These are phyloP conservation scores for Obelidium mucronatum DNA, from an alignment of 192 early-diverging fungal species.

Conservation along the genomic window DNA sequence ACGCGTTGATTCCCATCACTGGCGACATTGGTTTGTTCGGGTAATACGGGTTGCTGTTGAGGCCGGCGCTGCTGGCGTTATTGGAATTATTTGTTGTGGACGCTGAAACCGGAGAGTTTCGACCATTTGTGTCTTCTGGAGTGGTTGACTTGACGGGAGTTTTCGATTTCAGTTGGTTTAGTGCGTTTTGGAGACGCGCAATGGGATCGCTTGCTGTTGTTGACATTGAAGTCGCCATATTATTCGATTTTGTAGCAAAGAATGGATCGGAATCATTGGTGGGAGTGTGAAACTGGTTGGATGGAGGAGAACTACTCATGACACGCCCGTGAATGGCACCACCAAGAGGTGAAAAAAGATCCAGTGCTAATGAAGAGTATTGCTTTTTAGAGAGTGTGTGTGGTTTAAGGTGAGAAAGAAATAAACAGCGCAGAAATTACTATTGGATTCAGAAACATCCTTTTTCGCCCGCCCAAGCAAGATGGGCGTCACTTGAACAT, in stretches of 20 bases:
- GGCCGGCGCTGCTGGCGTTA: not conserved
- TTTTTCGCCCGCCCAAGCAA: not conserved
- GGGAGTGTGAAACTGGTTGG: not conserved
- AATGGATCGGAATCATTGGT: not conserved
- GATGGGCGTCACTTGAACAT: not conserved
- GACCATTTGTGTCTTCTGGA: not conserved
- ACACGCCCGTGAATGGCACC: not conserved
- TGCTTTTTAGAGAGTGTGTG: no score
- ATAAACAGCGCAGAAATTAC: conserved; percentile 1
- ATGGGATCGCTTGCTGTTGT: conserved; percentile 4
- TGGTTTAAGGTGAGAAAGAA: no score
- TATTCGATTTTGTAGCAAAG: not conserved
- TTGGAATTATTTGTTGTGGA: not conserved
- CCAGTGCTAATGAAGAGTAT: no score
- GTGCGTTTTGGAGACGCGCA: conserved; percentile 24
- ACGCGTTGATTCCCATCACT: no score
- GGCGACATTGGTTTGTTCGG: no score
- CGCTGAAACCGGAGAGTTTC: not conserved
- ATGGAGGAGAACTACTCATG: not conserved
- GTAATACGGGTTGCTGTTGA: not conserved
- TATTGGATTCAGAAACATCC: not conserved
- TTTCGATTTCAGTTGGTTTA: conserved; percentile 31
- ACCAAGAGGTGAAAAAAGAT: conserved; percentile 7
- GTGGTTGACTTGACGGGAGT: conserved; percentile 13
- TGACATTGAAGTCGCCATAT: not conserved